Evolutionary conservation across 345 rosid genomes (phyloP), one percentile per base, ranked within the genome.

Genomic region (Pistacia vera): DNA sequence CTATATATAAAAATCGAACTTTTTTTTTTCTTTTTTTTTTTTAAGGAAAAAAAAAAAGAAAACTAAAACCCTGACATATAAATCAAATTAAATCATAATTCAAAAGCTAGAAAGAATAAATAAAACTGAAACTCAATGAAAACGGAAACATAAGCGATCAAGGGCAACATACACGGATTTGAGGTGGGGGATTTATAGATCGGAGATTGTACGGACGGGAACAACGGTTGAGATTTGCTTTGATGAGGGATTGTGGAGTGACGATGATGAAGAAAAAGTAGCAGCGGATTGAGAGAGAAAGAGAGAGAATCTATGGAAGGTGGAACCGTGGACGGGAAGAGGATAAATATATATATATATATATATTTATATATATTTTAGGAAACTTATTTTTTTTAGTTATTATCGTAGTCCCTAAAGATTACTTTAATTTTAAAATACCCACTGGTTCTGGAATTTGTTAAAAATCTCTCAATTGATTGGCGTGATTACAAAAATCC

Each of bases 81-180:
- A 41, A 72, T 46, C 62, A 10, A 36, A 60, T 14, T 3, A 25
- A 7, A 48, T 72, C 59, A 72, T 62, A 72, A 72, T 62, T 72
- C 76, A 72, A 72, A 48, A 61, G 76, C 76, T 35, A 62, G 12
- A 30, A 72, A 62, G 60, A 72, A 72, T 10, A 72, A 18, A 72
- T 61, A 61, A 49, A 51, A 9, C 60, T 61, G 46, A 62, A 72
- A 49, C 36, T 51, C 30, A 72, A 62, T 6, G 18, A 61, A 62
- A 49, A 8, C 16, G 12, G 76, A 62, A 33, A 62, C 67, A 60
- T 72, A 61, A 52, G 33, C 28, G 28, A 72, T 48, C 68, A 72
- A 72, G 25, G 76, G 68, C 76, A 72, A 72, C 76, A 72, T 72
- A 61, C 76, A 59, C 66, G 18, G 57, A 25, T 4, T 4, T 46